A percentile compares a stretch with the other conserved stretches of the same genome.
These are phyloP conservation scores for Cladobotryum protrusum DNA, from an alignment of 2,329 filamentous ascomycete genomes.

Conservation along the genomic window DNA sequence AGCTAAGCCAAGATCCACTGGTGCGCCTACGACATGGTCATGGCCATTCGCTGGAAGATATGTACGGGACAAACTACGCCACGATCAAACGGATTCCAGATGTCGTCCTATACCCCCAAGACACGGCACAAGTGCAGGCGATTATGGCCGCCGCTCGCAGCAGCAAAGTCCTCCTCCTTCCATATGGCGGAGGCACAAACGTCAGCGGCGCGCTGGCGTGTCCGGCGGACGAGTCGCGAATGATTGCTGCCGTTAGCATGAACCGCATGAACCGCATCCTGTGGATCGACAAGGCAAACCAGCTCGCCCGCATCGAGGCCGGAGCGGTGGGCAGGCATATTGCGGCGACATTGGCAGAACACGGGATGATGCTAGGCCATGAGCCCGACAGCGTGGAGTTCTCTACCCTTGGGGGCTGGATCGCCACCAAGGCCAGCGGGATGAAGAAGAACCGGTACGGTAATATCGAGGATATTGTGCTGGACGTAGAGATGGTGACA, in stretches of 20 bases:
- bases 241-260: constrained; percentile 1
- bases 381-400: constrained; percentile 7
- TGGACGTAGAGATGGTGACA: constrained; percentile 2
- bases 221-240: neutral
- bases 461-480: constrained; percentile 5
- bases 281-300: constrained; percentile 3
- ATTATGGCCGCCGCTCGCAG: neutral
- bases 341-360: neutral
- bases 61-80: constrained; percentile 1
- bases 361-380: constrained; percentile 3
- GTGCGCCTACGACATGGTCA: constrained; percentile 4
- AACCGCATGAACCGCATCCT: constrained; percentile 1
- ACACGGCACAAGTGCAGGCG: neutral
- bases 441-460: constrained; percentile 8
- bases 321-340: constrained; percentile 6
- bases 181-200: constrained; percentile 2
- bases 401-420: constrained; percentile 5
- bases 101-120: neutral
- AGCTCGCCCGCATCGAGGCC: neutral
- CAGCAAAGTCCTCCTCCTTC: neutral
- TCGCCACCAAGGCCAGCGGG: constrained; percentile 4
- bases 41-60: constrained; percentile 2
- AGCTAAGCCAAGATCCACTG: too few species aligned
- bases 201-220: constrained; percentile 1
- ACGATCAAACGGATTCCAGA: neutral